phyloP scores from a whole-genome alignment of 2,329 filamentous ascomycete species.

The Ophiocordyceps polyrhachis-furcata region DNA sequence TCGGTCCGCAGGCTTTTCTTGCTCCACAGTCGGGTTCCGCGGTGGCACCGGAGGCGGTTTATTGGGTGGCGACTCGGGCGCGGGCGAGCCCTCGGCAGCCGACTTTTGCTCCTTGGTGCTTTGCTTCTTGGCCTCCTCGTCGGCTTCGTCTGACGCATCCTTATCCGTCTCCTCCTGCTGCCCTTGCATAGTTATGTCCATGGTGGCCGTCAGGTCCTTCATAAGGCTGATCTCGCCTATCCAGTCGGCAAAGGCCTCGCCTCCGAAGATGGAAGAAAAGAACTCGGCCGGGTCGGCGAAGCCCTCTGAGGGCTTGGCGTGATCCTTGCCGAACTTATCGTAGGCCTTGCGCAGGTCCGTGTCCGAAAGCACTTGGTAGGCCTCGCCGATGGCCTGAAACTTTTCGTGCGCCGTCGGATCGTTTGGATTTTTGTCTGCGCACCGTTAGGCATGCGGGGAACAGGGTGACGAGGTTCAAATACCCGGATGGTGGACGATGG shows the following conservation, averaged over 20 bases:
- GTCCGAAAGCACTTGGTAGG: constrained; percentile 70
- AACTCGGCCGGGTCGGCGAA: constrained; percentile 96
- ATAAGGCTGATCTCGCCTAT: constrained; percentile 97
- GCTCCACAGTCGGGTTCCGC: constrained; percentile 14
- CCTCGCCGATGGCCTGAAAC: constrained; percentile 72
- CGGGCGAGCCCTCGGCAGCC: constrained; percentile 1
- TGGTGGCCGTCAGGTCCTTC: constrained; percentile 94
- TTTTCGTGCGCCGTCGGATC: constrained; percentile 86
- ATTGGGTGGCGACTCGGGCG: constrained; percentile 7
- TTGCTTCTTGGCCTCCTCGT: constrained; percentile 37
- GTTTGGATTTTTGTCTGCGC: constrained; percentile 83
- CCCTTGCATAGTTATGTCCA: constrained; percentile 77
- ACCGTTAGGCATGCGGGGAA: constrained; percentile 1
- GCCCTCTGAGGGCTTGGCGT: constrained; percentile 73
- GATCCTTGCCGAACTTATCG: constrained; percentile 93
- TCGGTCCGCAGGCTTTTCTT: constrained; percentile 12
- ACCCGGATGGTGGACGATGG: constrained; percentile 85
- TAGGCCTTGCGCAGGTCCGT: constrained; percentile 75
- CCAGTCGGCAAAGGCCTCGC: constrained; percentile 87
- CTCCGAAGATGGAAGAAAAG: constrained; percentile 96
- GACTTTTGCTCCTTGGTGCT: constrained; percentile 26
- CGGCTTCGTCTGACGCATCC: constrained; percentile 24
- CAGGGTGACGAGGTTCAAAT: constrained; percentile 8
- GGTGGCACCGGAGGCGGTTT: not conserved
- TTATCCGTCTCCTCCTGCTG: constrained; percentile 47